phyloP scores from a whole-genome alignment of 768 basidiomycete genomes.

The Auriculariales sp. region DNA sequence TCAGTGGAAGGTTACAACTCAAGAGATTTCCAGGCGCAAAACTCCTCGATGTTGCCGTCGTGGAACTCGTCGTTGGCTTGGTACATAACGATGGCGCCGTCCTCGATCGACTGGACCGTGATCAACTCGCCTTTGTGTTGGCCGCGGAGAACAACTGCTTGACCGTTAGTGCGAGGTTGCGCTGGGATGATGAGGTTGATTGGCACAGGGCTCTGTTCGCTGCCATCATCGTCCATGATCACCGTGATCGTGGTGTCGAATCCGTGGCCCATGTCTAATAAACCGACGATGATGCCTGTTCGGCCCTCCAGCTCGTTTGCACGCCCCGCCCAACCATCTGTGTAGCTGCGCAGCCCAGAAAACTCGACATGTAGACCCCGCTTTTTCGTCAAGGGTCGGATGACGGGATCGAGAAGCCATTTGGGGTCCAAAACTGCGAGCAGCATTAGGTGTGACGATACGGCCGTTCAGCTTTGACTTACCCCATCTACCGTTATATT shows the following conservation, averaged over 20 bases:
- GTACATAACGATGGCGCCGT: too few relatives aligned
- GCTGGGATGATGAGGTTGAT: slow-evolving; percentile 28
- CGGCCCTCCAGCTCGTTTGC: slow-evolving; percentile 18
- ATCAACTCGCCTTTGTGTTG: slow-evolving; percentile 20
- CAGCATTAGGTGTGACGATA: slow-evolving; percentile 24
- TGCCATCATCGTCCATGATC: slow-evolving; percentile 13
- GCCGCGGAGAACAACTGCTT: slow-evolving; percentile 38
- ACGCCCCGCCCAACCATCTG: slow-evolving; percentile 12
- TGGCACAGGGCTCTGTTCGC: slow-evolving; percentile 23
- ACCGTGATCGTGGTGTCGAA: slow-evolving; percentile 13
- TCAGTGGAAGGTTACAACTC: too few relatives aligned
- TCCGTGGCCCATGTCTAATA: slow-evolving; percentile 15
- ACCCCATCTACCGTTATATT: not conserved
- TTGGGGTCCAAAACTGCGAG: slow-evolving; percentile 15
- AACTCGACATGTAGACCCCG: slow-evolving; percentile 8
- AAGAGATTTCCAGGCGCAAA: too few relatives aligned
- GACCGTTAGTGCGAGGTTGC: slow-evolving; percentile 22
- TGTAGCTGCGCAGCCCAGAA: slow-evolving; percentile 9
- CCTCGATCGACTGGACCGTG: not conserved
- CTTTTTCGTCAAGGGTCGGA: not conserved
- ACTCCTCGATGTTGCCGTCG: too few relatives aligned
- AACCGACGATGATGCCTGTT: slow-evolving; percentile 15
- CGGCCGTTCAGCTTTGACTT: slow-evolving; percentile 21
- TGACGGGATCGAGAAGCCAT: slow-evolving; percentile 13
- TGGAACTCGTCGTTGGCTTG: too few relatives aligned